Evolutionary conservation across 108 stramenopile genomes (phyloP).

Genomic region (Skeletonema tropicum): DNA sequence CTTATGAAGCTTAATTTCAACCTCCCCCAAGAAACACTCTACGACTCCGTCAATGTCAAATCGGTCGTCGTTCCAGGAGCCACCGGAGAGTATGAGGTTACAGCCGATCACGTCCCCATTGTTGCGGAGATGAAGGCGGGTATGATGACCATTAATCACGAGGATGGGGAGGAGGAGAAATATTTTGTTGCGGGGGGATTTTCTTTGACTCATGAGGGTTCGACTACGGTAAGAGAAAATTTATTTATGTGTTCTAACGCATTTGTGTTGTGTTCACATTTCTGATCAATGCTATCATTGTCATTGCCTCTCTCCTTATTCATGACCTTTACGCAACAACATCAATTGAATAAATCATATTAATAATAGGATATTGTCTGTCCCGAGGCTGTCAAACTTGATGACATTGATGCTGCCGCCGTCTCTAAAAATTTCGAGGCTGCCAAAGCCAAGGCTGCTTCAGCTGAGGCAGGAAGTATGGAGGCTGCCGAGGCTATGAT

Average conservation of each 20-base stretch:
- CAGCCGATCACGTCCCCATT: conserved; percentile 94
- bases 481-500: conserved; percentile 95
- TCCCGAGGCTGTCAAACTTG: conserved; percentile 95
- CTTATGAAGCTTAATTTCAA: conserved; percentile 89
- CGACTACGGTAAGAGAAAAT: conserved; percentile 80
- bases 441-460: conserved; percentile 72
- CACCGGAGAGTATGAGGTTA: conserved; percentile 97
- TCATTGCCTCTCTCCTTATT: neutral
- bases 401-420: conserved; percentile 90
- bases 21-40: conserved; percentile 94
- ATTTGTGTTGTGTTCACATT: neutral
- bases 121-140: conserved; percentile 97
- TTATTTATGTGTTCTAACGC: neutral
- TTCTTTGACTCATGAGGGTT: conserved; percentile 91
- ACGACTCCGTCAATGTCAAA: conserved; percentile 78
- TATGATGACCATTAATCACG: conserved; percentile 90
- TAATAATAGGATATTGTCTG: conserved; percentile 88
- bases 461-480: conserved; percentile 80
- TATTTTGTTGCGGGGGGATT: conserved; percentile 97
- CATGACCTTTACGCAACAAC: conserved; percentile 10
- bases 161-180: conserved; percentile 91
- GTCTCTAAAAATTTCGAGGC: conserved; percentile 78
- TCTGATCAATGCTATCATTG: conserved; percentile 9
- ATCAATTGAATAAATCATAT: neutral
- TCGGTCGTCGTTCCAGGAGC: conserved; percentile 89